Conservation (phyloP, 306 rosid genomes). For the Urtica urens region DNA sequence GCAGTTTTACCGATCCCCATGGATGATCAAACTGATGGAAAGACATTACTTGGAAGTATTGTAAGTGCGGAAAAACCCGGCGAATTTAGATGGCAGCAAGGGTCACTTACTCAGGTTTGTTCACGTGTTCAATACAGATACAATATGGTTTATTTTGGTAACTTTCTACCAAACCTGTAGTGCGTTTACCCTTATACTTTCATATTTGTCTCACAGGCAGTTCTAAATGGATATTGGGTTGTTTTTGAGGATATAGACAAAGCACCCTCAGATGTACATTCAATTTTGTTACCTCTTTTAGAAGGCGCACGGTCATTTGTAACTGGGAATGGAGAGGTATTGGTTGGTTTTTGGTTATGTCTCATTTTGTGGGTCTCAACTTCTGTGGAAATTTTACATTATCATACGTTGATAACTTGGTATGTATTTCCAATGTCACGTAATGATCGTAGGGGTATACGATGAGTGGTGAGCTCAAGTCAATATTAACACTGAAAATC, state of each 20-base stretch:
- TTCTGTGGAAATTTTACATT: background rate
- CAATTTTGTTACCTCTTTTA: constrained; percentile 59
- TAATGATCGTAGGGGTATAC: no score
- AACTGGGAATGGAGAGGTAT: constrained; percentile 83
- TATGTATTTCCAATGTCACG: no score
- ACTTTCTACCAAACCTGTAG: background rate
- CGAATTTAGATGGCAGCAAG: constrained; percentile 94
- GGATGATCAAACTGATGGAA: constrained; percentile 92
- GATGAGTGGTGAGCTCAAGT: no score
- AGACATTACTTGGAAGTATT: constrained; percentile 70
- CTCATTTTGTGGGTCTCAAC: background rate
- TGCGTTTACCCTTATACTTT: background rate
- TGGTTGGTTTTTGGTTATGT: background rate
- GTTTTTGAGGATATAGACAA: constrained; percentile 84
- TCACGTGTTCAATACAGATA: background rate
- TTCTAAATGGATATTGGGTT: constrained; percentile 78
- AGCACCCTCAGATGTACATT: constrained; percentile 84
- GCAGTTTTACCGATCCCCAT: constrained; percentile 79
- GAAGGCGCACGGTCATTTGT: constrained; percentile 53
- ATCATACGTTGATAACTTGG: background rate
- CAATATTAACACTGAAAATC: no score
- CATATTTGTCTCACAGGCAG: constrained; percentile 42
- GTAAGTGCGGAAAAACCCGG: constrained; percentile 84
- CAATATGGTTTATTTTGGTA: background rate
- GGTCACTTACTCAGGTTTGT: constrained; percentile 88